Evolutionary conservation across 73 alveolate species (phyloP).

Genomic region (Stentor roeselii): DNA sequence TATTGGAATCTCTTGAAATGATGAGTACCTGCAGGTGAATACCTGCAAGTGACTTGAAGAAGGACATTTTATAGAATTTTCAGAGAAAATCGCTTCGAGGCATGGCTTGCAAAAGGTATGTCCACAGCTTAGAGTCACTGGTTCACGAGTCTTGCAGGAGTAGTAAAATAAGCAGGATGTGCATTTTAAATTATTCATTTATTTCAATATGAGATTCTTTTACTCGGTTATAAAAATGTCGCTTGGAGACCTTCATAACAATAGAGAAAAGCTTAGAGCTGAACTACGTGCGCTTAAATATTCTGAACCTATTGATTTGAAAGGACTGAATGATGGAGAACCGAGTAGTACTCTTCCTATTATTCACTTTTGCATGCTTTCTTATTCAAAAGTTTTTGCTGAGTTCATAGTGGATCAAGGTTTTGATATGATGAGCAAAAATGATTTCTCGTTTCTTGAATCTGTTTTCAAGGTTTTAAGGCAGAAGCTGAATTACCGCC

Average conservation of each 20-base stretch:
- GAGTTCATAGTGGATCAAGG: slow-evolving; percentile 43
- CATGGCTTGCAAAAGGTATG: slow-evolving; percentile 51
- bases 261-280: slow-evolving; percentile 35
- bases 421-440: slow-evolving; percentile 50
- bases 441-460: slow-evolving; percentile 54
- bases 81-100: slow-evolving; percentile 29
- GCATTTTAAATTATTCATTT: too few species aligned
- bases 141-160: too few species aligned
- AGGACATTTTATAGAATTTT: slow-evolving; percentile 32
- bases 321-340: slow-evolving; percentile 37
- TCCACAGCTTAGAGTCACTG: slow-evolving; percentile 46
- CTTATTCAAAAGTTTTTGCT: slow-evolving; percentile 40
- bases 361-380: slow-evolving; percentile 46
- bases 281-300: slow-evolving; percentile 48
- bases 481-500: slow-evolving; percentile 39
- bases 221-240: slow-evolving; percentile 31
- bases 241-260: slow-evolving; percentile 39
- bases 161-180: too few species aligned
- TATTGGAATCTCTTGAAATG: too few species aligned
- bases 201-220: too few species aligned
- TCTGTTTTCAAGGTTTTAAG: slow-evolving; percentile 45
- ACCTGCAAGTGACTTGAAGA: too few species aligned
- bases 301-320: slow-evolving; percentile 23
- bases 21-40: too few species aligned
- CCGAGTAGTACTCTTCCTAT: slow-evolving; percentile 49